phyloP scores from a whole-genome alignment of 83 land plant genomes.

The Picea abies region DNA sequence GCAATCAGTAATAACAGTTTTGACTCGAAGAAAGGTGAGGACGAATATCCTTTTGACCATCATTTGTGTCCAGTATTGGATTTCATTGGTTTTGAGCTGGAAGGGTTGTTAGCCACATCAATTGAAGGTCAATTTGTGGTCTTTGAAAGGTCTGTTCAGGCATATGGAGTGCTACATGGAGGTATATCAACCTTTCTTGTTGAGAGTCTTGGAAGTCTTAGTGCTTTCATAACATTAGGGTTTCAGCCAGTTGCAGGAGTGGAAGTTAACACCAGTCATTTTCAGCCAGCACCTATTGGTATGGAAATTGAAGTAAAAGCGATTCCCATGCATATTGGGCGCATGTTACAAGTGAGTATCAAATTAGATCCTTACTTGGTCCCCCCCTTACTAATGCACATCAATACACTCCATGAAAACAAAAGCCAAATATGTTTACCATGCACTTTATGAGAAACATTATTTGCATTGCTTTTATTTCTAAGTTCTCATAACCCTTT shows the following conservation, averaged over 20 bases:
- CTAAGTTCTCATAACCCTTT: neutral
- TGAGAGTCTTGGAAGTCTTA: constrained; percentile 23
- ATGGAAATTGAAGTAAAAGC: constrained; percentile 19
- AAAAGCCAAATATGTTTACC: neutral
- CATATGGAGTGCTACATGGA: constrained; percentile 27
- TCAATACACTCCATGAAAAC: neutral
- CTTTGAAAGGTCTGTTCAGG: constrained; percentile 9
- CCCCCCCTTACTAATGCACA: too few species aligned
- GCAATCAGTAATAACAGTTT: too few species aligned
- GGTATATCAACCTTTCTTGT: constrained; percentile 28
- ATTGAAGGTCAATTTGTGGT: constrained; percentile 8
- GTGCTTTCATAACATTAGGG: constrained; percentile 21
- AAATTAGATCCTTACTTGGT: too few species aligned
- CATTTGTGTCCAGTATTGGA: neutral
- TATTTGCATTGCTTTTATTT: neutral
- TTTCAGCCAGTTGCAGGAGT: constrained; percentile 26
- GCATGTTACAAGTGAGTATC: constrained; percentile 27
- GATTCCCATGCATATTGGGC: constrained; percentile 16
- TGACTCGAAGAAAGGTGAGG: constrained; percentile 7
- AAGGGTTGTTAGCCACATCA: neutral
- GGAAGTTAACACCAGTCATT: constrained; percentile 25
- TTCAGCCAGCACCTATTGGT: constrained; percentile 24
- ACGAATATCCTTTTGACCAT: neutral
- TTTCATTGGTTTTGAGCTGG: constrained; percentile 5
- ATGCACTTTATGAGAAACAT: neutral